Conservation (phyloP, 306 rosid species). For the Trifolium pratense region DNA sequence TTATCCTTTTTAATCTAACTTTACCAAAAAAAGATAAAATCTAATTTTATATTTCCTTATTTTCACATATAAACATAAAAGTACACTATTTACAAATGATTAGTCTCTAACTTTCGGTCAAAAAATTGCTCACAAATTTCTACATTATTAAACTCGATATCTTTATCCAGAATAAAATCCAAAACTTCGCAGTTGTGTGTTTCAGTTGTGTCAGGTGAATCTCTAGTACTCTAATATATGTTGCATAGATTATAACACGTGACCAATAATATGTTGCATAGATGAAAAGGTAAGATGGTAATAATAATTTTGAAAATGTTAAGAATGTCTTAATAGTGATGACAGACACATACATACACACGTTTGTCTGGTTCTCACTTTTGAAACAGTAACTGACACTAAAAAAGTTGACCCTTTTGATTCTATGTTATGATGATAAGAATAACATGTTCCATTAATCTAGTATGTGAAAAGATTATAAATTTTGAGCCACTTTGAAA, state of each 20-base stretch:
- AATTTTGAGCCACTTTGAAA: conserved; percentile 56
- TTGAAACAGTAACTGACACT: conserved; percentile 34
- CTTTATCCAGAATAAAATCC: no score
- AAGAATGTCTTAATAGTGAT: conserved; percentile 20
- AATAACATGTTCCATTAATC: conserved; percentile 41
- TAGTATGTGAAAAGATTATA: conserved; percentile 27
- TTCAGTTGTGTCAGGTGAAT: no score
- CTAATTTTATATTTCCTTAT: no score
- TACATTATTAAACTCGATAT: no score
- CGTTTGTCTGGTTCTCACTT: conserved; percentile 8
- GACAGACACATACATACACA: conserved; percentile 28
- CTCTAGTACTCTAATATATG: no score
- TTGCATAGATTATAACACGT: not conserved
- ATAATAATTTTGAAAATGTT: conserved; percentile 6
- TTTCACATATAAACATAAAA: no score
- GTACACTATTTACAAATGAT: no score
- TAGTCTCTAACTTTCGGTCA: no score
- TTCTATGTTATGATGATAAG: conserved; percentile 12
- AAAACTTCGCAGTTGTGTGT: no score
- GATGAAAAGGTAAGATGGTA: not conserved
- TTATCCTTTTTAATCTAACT: no score
- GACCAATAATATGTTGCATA: not conserved
- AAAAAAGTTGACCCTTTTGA: conserved; percentile 34
- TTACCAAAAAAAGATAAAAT: no score
- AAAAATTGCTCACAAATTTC: no score